These are phyloP conservation scores for Piromyces sp. DNA, from an alignment of 192 early-diverging fungal genomes.

Conservation along the genomic window DNA sequence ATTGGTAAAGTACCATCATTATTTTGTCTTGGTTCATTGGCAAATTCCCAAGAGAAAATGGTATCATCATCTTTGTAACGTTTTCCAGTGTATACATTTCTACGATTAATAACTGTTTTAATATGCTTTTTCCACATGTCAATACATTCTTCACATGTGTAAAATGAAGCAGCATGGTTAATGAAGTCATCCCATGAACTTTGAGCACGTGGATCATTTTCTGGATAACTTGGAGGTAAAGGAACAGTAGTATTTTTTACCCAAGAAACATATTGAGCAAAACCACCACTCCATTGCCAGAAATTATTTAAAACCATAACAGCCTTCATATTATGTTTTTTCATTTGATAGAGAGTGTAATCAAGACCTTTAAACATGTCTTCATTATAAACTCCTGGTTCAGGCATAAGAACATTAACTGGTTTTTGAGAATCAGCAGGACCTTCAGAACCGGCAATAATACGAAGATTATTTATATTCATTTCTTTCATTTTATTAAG, in stretches of 20 bases:
- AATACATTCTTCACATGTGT: conserved; percentile 7
- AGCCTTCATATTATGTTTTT: conserved; percentile 33
- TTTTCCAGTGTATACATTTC: conserved; percentile 26
- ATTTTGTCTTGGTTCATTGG: conserved; percentile 34
- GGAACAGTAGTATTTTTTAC: conserved; percentile 27
- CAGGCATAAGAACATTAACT: conserved; percentile 19
- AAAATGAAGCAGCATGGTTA: conserved; percentile 27
- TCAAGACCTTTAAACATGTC: conserved; percentile 40
- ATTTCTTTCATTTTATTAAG: conserved; percentile 15
- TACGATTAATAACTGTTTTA: conserved; percentile 14
- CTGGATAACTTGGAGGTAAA: conserved; percentile 22
- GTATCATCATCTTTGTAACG: conserved; percentile 31
- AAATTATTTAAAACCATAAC: conserved; percentile 22
- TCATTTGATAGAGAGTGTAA: conserved; percentile 36
- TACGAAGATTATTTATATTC: conserved; percentile 41
- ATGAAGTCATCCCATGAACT: conserved; percentile 7
- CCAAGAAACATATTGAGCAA: conserved; percentile 45
- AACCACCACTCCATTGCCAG: conserved; percentile 58
- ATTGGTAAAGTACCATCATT: conserved; percentile 11
- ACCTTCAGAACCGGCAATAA: conserved; percentile 45
- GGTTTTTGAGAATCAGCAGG: conserved; percentile 23
- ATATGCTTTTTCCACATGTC: conserved; percentile 25
- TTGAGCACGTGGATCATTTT: background rate
- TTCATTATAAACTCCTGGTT: conserved; percentile 32
- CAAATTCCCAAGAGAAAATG: conserved; percentile 53